Conservation (phyloP, 2,329 filamentous ascomycete species). For the Pseudogymnoascus sp. region DNA sequence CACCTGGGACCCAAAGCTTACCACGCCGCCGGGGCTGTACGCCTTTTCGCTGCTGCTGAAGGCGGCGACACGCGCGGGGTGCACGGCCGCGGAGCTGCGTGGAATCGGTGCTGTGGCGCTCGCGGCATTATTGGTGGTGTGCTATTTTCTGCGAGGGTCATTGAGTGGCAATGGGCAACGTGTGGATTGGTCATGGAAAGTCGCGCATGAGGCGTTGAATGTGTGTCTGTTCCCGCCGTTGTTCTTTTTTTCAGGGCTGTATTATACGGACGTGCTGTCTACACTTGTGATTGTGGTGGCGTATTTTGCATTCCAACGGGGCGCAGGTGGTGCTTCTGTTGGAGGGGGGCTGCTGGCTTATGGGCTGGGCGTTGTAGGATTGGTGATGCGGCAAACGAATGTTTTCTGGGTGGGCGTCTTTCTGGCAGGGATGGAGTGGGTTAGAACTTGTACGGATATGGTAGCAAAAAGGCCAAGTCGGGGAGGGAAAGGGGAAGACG, state of each 20-base stretch:
- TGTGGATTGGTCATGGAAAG: neutral
- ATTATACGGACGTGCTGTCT: conserved; percentile 89
- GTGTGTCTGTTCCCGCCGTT: conserved; percentile 78
- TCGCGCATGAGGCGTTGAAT: conserved; percentile 63
- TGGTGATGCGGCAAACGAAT: conserved; percentile 88
- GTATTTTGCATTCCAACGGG: conserved; percentile 48
- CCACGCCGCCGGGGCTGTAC: conserved; percentile 83
- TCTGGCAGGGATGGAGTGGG: conserved; percentile 54
- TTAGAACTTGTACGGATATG: conserved; percentile 41
- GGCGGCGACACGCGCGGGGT: neutral
- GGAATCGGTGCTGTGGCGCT: neutral
- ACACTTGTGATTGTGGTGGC: conserved; percentile 66
- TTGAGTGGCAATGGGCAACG: neutral
- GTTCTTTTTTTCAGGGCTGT: conserved; percentile 93
- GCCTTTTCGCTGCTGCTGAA: conserved; percentile 25
- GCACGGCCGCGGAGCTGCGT: neutral
- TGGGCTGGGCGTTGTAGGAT: conserved; percentile 53
- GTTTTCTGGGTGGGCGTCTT: conserved; percentile 89
- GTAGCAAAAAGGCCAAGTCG: conserved; percentile 13
- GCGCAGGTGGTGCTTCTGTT: conserved; percentile 16
- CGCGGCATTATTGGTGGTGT: neutral
- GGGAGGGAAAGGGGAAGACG: conserved; percentile 12
- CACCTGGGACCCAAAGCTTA: conserved; percentile 95
- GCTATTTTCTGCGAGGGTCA: neutral
- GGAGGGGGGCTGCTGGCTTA: conserved; percentile 30